Evolutionary conservation across 768 basidiomycete species (phyloP).

Genomic region (Tephrocybe sp.): DNA sequence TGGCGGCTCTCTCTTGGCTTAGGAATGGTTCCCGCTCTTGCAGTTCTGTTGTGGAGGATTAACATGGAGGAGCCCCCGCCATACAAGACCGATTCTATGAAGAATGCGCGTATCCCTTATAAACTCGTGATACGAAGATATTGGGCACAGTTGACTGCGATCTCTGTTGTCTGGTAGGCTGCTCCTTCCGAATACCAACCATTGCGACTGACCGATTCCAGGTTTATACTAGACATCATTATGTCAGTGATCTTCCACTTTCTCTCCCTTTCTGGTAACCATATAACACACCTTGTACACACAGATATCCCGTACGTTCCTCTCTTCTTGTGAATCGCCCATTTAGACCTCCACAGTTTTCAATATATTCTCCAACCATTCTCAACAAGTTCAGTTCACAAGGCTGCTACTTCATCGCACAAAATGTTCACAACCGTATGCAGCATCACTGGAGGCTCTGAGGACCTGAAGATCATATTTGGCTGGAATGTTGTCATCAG

Average conservation of each 20-base stretch:
- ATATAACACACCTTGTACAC: neutral
- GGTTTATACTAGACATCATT: slow-evolving; percentile 80
- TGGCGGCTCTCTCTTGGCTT: slow-evolving; percentile 86
- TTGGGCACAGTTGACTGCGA: slow-evolving; percentile 63
- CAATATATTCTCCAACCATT: slow-evolving; percentile 75
- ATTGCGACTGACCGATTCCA: slow-evolving; percentile 13
- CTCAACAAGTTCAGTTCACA: slow-evolving; percentile 48
- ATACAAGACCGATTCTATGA: slow-evolving; percentile 78
- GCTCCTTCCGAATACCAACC: too few species aligned
- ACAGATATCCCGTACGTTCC: slow-evolving; percentile 56
- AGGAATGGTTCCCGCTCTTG: slow-evolving; percentile 72
- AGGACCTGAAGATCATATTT: slow-evolving; percentile 57
- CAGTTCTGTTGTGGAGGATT: slow-evolving; percentile 80
- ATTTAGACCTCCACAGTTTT: slow-evolving; percentile 48
- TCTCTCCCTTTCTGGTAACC: neutral
- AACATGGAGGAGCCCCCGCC: slow-evolving; percentile 75
- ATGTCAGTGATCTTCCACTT: slow-evolving; percentile 36
- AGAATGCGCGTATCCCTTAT: slow-evolving; percentile 68
- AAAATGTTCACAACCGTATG: too few species aligned
- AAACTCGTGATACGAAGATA: slow-evolving; percentile 75
- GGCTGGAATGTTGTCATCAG: slow-evolving; percentile 86
- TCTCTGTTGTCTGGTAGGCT: slow-evolving; percentile 71
- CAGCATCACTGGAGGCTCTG: slow-evolving; percentile 55
- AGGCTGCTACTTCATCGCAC: too few species aligned
- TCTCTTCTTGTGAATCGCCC: neutral